phyloP scores from a whole-genome alignment of 257 asterid species.

The Nicotiana obtusifolia region DNA sequence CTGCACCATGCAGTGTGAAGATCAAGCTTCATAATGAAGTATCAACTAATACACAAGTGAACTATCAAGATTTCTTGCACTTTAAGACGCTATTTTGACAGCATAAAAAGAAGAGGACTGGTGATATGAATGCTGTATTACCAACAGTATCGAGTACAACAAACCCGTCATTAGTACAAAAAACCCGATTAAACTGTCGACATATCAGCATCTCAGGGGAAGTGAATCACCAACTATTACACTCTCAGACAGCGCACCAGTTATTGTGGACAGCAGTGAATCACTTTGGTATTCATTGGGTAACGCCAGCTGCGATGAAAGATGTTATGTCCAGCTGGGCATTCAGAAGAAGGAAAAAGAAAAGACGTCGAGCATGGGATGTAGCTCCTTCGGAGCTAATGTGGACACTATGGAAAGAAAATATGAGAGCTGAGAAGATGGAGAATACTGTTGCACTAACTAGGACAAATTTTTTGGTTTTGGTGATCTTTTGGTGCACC shows the following conservation, averaged over 20 bases:
- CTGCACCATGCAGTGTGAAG: background rate
- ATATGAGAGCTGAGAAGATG: background rate
- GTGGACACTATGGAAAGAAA: background rate
- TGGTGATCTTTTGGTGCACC: background rate
- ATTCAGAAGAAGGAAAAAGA: background rate
- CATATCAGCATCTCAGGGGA: background rate
- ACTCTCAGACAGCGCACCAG: background rate
- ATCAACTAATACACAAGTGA: background rate
- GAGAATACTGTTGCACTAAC: background rate
- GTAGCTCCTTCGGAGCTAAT: background rate
- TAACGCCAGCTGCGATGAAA: background rate
- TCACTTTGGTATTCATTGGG: background rate
- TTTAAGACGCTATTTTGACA: background rate
- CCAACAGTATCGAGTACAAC: background rate
- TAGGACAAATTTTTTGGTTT: background rate
- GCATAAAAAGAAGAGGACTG: background rate
- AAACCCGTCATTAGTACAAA: background rate
- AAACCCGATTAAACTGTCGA: background rate
- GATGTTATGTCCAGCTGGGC: background rate
- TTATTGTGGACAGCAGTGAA: background rate
- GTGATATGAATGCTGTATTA: background rate
- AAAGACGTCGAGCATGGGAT: background rate
- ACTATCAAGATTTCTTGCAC: background rate
- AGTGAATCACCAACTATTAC: background rate
- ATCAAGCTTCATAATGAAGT: background rate